phyloP scores from a whole-genome alignment of 2,329 filamentous ascomycete species.

The Pyrenophora tritici-repentis region DNA sequence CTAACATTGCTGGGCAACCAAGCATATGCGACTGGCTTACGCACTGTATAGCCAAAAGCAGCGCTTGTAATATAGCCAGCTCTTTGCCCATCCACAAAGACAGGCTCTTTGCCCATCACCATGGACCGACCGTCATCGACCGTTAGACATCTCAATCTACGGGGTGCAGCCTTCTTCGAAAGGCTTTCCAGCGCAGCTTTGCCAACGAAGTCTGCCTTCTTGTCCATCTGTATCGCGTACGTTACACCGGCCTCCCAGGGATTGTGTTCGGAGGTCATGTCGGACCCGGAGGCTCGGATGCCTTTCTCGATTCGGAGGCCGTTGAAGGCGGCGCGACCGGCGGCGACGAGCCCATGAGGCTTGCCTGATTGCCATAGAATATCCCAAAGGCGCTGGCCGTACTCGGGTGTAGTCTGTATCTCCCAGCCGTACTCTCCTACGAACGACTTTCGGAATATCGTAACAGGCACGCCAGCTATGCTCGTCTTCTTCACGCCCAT shows the following conservation, averaged over 20 bases:
- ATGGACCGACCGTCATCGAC: conserved; percentile 62
- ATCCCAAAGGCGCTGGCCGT: conserved; percentile 64
- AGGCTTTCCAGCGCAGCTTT: conserved; percentile 54
- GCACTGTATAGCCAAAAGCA: conserved; percentile 63
- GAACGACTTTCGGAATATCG: conserved; percentile 61
- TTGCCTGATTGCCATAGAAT: conserved; percentile 60
- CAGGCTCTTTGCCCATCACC: conserved; percentile 66
- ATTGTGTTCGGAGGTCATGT: conserved; percentile 66
- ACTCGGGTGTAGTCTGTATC: conserved; percentile 64
- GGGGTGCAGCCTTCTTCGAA: conserved; percentile 43
- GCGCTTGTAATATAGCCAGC: conserved; percentile 65
- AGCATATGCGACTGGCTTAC: conserved; percentile 64
- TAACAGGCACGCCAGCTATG: conserved; percentile 62
- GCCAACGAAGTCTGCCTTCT: conserved; percentile 58
- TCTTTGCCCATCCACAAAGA: conserved; percentile 55
- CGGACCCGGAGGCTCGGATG: conserved; percentile 60
- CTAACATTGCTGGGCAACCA: conserved; percentile 57
- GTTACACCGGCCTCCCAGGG: conserved; percentile 64
- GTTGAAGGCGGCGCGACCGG: conserved; percentile 63
- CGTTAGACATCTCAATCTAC: conserved; percentile 56
- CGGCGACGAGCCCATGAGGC: conserved; percentile 61
- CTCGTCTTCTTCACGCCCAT: conserved; percentile 56
- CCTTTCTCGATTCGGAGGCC: conserved; percentile 65
- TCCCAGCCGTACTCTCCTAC: conserved; percentile 69
- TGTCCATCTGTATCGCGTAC: conserved; percentile 55